A percentile compares a stretch with the other conserved stretches of the same genome.
phyloP scores from a whole-genome alignment of 2,329 filamentous ascomycete species.

The Ascochyta viciae-villosae region DNA sequence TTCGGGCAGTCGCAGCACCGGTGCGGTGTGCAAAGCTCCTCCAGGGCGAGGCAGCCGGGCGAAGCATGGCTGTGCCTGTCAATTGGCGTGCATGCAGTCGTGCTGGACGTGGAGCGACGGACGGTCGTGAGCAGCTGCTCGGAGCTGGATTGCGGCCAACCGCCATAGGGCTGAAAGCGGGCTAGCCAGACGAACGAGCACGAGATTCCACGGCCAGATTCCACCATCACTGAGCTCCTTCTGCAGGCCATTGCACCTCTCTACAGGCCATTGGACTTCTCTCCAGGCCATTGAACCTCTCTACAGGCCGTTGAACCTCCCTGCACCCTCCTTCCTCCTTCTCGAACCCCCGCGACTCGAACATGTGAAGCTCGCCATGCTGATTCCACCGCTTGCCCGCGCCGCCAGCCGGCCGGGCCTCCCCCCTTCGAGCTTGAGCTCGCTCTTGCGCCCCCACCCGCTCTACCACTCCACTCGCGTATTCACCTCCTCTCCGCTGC shows the following conservation, averaged over 20 bases:
- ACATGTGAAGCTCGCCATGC: constrained; percentile 42
- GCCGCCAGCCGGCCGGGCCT: constrained; percentile 41
- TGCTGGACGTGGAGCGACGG: constrained; percentile 10
- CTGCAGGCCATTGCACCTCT: constrained; percentile 14
- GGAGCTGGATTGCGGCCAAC: constrained; percentile 16
- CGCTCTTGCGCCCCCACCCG: constrained; percentile 27
- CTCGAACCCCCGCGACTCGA: constrained; percentile 16
- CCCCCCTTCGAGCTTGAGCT: constrained; percentile 23
- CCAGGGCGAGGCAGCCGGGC: constrained; percentile 41
- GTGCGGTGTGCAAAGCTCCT: constrained; percentile 29
- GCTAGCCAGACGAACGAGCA: constrained; percentile 13
- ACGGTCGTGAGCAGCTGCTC: constrained; percentile 1
- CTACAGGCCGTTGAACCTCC: constrained; percentile 15
- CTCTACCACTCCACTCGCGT: constrained; percentile 43
- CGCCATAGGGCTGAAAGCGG: constrained; percentile 16
- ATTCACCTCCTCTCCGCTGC: constrained; percentile 53
- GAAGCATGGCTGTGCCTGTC: constrained; percentile 40
- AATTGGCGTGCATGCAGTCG: constrained; percentile 27
- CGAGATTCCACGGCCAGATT: constrained; percentile 10
- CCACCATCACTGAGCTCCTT: constrained; percentile 20
- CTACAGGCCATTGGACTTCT: constrained; percentile 14
- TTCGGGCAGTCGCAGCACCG: constrained; percentile 26
- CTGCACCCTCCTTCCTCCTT: background rate
- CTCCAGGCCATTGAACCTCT: constrained; percentile 15
- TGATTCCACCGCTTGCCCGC: constrained; percentile 46